phyloP scores from a whole-genome alignment of 352 stramenopile genomes.

The Thraustotheca clavata region DNA sequence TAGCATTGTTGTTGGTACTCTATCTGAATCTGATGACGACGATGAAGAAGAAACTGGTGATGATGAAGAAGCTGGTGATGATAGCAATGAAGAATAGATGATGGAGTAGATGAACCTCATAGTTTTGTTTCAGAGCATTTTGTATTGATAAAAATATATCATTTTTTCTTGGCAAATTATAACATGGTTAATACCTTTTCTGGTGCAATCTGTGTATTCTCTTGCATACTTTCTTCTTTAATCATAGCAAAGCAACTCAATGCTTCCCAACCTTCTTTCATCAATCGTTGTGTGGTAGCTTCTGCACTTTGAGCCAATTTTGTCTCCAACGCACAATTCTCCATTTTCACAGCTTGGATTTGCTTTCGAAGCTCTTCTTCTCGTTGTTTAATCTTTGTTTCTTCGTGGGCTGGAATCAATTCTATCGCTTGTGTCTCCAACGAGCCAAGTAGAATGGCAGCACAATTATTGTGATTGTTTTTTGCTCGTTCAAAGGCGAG shows the following conservation, averaged over 20 bases:
- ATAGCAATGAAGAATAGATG: constrained; percentile 23
- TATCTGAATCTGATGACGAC: constrained; percentile 19
- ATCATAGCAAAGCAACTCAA: no score
- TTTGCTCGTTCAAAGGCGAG: constrained; percentile 7
- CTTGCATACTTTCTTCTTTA: no score
- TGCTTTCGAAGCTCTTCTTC: not conserved
- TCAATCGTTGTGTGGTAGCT: no score
- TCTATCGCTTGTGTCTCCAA: not conserved
- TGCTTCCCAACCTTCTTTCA: no score
- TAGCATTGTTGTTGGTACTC: constrained; percentile 25
- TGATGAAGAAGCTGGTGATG: constrained; percentile 25
- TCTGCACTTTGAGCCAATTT: no score
- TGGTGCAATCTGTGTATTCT: no score
- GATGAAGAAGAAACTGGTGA: constrained; percentile 25
- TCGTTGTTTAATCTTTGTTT: not conserved
- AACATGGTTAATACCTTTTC: no score
- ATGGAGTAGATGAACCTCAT: no score
- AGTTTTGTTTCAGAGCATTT: no score
- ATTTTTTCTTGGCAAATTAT: no score
- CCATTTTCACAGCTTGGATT: not conserved
- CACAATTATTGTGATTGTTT: constrained; percentile 12
- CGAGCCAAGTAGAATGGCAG: not conserved
- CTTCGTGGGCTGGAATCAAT: constrained; percentile 12
- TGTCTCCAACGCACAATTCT: not conserved
- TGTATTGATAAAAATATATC: no score